phyloP scores from a whole-genome alignment of 2,329 filamentous ascomycete species.

The Pleoardoris graminearum region DNA sequence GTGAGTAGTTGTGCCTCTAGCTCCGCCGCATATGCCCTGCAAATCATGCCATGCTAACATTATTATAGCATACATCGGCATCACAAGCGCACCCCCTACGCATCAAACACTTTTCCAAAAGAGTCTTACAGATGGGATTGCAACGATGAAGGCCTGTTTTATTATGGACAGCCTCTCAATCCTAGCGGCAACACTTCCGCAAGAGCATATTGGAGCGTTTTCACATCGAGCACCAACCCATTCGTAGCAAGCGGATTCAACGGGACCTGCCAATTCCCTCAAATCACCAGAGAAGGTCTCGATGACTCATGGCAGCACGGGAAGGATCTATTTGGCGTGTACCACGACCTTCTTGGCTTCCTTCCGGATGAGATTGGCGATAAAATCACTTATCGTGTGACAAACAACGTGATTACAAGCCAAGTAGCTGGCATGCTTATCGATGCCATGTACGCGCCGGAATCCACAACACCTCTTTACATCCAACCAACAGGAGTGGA shows the following conservation, averaged over 20 bases:
- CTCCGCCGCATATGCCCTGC: not conserved
- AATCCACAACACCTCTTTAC: slow-evolving; percentile 38
- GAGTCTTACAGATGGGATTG: slow-evolving; percentile 77
- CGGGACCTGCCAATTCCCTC: slow-evolving; percentile 78
- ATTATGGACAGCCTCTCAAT: slow-evolving; percentile 64
- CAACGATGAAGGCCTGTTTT: slow-evolving; percentile 69
- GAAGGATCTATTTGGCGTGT: slow-evolving; percentile 74
- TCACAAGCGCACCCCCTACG: slow-evolving; percentile 82
- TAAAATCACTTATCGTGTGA: slow-evolving; percentile 69
- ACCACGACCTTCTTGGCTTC: slow-evolving; percentile 69
- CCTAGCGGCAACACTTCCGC: slow-evolving; percentile 54
- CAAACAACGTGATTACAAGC: slow-evolving; percentile 80
- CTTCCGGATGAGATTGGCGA: slow-evolving; percentile 57
- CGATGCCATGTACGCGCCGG: slow-evolving; percentile 60
- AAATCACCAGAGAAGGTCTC: slow-evolving; percentile 72
- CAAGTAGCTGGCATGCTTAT: slow-evolving; percentile 78
- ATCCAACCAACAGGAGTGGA: slow-evolving; percentile 64
- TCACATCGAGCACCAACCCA: slow-evolving; percentile 66
- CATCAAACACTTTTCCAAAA: slow-evolving; percentile 73
- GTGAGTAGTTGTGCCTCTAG: slow-evolving; percentile 45
- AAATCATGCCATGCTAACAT: not conserved
- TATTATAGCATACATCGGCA: slow-evolving; percentile 71
- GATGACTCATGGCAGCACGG: slow-evolving; percentile 78
- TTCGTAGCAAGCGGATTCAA: slow-evolving; percentile 68
- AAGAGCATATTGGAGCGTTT: slow-evolving; percentile 67